Evolutionary conservation across 106 monocot genomes (phyloP).

Genomic region (Gastrodia elata): DNA sequence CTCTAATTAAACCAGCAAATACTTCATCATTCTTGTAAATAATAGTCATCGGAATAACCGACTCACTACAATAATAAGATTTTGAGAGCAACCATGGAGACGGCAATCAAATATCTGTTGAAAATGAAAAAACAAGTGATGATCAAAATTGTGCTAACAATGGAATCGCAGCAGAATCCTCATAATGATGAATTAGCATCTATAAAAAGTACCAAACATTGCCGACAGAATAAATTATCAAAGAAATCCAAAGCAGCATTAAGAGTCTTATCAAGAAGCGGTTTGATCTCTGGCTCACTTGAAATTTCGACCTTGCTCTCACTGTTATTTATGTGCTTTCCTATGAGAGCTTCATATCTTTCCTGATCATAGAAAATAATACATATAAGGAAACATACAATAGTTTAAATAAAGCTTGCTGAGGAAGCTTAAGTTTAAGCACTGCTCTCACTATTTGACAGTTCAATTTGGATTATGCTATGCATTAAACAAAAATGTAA

Average conservation of each 20-base stretch:
- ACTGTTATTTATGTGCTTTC: constrained; percentile 31
- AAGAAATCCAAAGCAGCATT: constrained; percentile 85
- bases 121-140: neutral
- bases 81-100: constrained; percentile 93
- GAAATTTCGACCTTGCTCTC: constrained; percentile 21
- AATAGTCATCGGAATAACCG: constrained; percentile 4
- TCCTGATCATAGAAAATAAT: constrained; percentile 34
- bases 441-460: neutral
- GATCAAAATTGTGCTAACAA: constrained; percentile 4
- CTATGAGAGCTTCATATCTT: constrained; percentile 56
- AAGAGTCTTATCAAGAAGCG: constrained; percentile 60
- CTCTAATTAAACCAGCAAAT: constrained; percentile 16
- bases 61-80: constrained; percentile 67
- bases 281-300: constrained; percentile 15
- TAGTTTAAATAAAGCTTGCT: neutral
- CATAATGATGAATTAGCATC: neutral
- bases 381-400: neutral
- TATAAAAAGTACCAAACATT: constrained; percentile 61
- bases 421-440: neutral
- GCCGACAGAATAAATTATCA: constrained; percentile 94
- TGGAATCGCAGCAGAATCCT: neutral
- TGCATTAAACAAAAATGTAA: neutral
- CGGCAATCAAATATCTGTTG: constrained; percentile 83
- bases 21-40: constrained; percentile 10
- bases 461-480: neutral